These are phyloP conservation scores for Phanerochaete sordida DNA, from an alignment of 768 basidiomycete genomes.

Conservation along the genomic window DNA sequence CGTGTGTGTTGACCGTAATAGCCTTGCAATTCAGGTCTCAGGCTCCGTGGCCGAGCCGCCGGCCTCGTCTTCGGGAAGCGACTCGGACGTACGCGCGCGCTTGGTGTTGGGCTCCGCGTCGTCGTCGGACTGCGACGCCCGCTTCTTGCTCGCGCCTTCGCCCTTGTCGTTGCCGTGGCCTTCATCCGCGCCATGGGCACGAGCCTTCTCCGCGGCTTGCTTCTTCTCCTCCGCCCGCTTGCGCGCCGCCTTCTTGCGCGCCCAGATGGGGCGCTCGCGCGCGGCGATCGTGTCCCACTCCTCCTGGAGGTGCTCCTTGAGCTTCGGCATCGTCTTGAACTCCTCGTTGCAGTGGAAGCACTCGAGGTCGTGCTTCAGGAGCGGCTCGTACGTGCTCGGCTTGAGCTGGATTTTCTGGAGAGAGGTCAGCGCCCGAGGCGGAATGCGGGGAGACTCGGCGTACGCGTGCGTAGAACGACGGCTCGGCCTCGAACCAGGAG, in stretches of 20 bases:
- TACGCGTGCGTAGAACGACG: slow-evolving; percentile 51
- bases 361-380: slow-evolving; percentile 61
- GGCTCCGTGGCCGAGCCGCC: background rate
- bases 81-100: background rate
- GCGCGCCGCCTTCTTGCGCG: slow-evolving; percentile 13
- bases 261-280: slow-evolving; percentile 41
- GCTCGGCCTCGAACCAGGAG: slow-evolving; percentile 71
- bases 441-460: background rate
- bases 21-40: background rate
- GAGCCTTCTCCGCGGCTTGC: background rate
- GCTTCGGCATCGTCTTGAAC: slow-evolving; percentile 67
- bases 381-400: slow-evolving; percentile 51
- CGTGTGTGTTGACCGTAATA: background rate
- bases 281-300: slow-evolving; percentile 59
- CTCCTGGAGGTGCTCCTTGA: slow-evolving; percentile 73
- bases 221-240: background rate
- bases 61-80: background rate
- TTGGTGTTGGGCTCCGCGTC: background rate
- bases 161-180: background rate
- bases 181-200: too few species aligned
- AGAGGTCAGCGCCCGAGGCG: background rate
- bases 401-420: slow-evolving; percentile 52
- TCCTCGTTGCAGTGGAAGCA: slow-evolving; percentile 69
- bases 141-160: background rate
- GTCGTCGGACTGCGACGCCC: background rate